A percentile compares a stretch with the other conserved stretches of the same genome.
These are phyloP conservation scores for Ailanthus altissimus DNA, from an alignment of 345 rosid species.

Conservation along the genomic window DNA sequence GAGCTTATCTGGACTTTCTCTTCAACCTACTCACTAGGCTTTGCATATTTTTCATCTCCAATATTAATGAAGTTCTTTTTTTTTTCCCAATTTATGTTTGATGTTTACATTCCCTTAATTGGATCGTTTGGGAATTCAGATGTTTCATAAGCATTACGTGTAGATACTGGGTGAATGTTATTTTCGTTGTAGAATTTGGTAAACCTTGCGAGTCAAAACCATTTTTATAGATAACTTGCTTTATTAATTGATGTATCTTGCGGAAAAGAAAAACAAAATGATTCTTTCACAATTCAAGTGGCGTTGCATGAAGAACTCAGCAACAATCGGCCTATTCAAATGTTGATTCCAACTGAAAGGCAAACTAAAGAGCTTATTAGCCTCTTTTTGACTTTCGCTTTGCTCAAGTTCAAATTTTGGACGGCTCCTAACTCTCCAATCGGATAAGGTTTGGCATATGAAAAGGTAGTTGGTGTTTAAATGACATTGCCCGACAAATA, in stretches of 20 bases:
- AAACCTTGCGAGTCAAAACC: constrained; percentile 27
- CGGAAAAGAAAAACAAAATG: not conserved
- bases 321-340: not conserved
- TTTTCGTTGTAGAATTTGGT: constrained; percentile 26
- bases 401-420: not conserved
- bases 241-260: constrained; percentile 22
- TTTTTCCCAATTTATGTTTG: constrained; percentile 14
- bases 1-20: constrained; percentile 17
- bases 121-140: constrained; percentile 22
- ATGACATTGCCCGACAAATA: constrained; percentile 18
- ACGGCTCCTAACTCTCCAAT: not conserved
- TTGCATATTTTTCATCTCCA: constrained; percentile 27
- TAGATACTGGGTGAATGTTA: constrained; percentile 49
- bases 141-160: constrained; percentile 45
- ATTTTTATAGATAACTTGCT: constrained; percentile 26
- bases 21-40: constrained; percentile 20
- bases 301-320: not conserved
- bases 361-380: not conserved
- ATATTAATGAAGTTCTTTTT: constrained; percentile 16
- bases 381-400: not conserved
- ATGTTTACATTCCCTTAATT: constrained; percentile 19
- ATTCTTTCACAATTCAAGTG: not conserved
- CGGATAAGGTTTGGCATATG: not conserved
- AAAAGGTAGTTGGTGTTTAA: not conserved
- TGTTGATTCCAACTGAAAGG: not conserved